phyloP scores from a whole-genome alignment of 1,139 yeast genomes.

The Lipomyces yarrowii region DNA sequence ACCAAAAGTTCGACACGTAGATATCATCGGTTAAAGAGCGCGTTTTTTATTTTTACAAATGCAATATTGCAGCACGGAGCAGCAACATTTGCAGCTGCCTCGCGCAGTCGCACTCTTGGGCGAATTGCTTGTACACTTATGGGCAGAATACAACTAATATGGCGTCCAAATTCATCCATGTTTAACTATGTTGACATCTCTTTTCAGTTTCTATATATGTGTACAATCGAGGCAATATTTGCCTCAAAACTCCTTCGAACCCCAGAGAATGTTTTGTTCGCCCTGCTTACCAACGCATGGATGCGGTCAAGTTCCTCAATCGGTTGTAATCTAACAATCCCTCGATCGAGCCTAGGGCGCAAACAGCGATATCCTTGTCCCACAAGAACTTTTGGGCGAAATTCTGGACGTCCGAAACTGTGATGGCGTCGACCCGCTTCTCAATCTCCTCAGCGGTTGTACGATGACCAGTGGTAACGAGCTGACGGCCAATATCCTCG shows the following conservation, averaged over 20 bases:
- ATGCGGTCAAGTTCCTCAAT: conserved; percentile 39
- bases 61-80: too few relatives aligned
- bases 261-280: neutral
- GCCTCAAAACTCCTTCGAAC: neutral
- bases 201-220: neutral
- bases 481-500: conserved; percentile 96
- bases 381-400: conserved; percentile 88
- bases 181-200: neutral
- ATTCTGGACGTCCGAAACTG: conserved; percentile 73
- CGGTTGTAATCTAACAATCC: conserved; percentile 62
- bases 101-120: too few relatives aligned
- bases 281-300: conserved; percentile 29
- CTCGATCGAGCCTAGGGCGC: conserved; percentile 82
- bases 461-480: conserved; percentile 91
- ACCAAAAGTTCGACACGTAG: too few relatives aligned
- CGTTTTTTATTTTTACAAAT: too few relatives aligned
- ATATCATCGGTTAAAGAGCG: too few relatives aligned
- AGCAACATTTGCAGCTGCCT: too few relatives aligned
- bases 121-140: too few relatives aligned
- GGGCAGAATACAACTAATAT: too few relatives aligned
- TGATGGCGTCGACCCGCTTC: conserved; percentile 75
- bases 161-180: too few relatives aligned
- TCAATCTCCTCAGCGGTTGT: conserved; percentile 91
- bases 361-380: conserved; percentile 81
- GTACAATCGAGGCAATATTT: too few relatives aligned